Conservation (phyloP, 1,284 basidiomycete genomes). For the Apiotrichum porosum region DNA sequence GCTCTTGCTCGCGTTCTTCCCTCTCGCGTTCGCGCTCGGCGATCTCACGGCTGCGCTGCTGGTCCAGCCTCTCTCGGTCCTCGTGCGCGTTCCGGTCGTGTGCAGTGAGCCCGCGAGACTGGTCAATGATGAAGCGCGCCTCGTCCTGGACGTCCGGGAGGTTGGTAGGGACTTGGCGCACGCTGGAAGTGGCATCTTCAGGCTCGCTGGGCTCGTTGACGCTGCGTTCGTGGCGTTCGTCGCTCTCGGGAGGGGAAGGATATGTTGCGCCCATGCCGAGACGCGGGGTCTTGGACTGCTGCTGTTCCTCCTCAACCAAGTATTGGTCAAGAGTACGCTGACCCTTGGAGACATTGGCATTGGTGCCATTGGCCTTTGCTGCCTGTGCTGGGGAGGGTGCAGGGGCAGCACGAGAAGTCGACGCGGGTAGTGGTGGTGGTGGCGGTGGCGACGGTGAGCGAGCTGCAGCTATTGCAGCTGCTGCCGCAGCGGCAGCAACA, state of each 20-base stretch:
- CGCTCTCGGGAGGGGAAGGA: conserved; percentile 28
- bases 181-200: not conserved
- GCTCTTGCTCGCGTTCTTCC: not conserved
- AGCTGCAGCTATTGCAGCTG: too few relatives aligned
- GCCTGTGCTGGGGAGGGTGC: not conserved
- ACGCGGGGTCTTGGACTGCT: not conserved
- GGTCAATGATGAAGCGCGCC: conserved; percentile 28
- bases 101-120: conserved; percentile 7
- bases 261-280: conserved; percentile 4
- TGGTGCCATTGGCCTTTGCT: too few relatives aligned
- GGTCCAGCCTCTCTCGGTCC: not conserved
- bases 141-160: conserved; percentile 14
- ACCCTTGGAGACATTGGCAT: too few relatives aligned
- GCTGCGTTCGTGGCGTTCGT: conserved; percentile 8
- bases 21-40: not conserved
- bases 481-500: too few relatives aligned
- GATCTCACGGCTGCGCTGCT: not conserved
- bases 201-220: not conserved
- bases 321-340: conserved; percentile 1
- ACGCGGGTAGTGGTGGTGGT: too few relatives aligned
- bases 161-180: too few relatives aligned
- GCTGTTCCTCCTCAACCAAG: not conserved
- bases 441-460: not conserved
- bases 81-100: conserved; percentile 2
- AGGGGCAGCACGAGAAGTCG: not conserved